A percentile compares a stretch with the other conserved stretches of the same genome.
phyloP scores from a whole-genome alignment of 768 basidiomycete species.

The Gyrodon lividus region DNA sequence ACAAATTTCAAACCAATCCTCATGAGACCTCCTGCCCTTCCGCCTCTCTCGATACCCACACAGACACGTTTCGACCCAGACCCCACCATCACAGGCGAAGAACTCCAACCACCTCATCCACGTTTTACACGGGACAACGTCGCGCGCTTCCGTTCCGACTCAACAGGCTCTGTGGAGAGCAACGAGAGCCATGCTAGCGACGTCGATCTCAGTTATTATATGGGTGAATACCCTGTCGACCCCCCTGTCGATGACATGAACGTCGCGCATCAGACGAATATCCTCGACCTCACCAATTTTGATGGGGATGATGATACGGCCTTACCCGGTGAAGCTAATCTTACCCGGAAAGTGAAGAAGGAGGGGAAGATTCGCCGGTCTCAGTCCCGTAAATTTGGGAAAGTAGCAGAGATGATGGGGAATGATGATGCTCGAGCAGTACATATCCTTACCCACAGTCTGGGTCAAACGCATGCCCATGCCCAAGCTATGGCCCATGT shows the following conservation, averaged over 20 bases:
- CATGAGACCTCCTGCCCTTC: slow-evolving; percentile 7
- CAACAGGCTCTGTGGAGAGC: slow-evolving; percentile 31
- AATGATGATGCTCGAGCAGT: slow-evolving; percentile 12
- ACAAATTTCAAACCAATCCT: slow-evolving; percentile 50
- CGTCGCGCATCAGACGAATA: slow-evolving; percentile 45
- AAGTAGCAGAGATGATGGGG: slow-evolving; percentile 7
- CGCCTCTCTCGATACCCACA: slow-evolving; percentile 9
- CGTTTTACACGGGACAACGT: slow-evolving; percentile 18
- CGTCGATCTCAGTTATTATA: slow-evolving; percentile 45
- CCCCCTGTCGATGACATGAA: slow-evolving; percentile 32
- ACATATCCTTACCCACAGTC: background rate
- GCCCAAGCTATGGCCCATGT: background rate
- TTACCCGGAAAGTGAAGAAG: slow-evolving; percentile 54
- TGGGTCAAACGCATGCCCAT: background rate
- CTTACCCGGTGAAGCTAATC: slow-evolving; percentile 53
- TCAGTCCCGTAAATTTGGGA: slow-evolving; percentile 34
- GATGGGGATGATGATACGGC: slow-evolving; percentile 68
- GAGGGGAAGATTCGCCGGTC: slow-evolving; percentile 61
- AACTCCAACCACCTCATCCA: slow-evolving; percentile 39
- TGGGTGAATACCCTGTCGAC: slow-evolving; percentile 32
- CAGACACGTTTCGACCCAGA: slow-evolving; percentile 13
- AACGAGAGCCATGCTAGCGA: slow-evolving; percentile 32
- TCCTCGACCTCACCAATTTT: slow-evolving; percentile 72
- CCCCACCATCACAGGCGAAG: slow-evolving; percentile 12
- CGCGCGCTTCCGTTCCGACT: slow-evolving; percentile 9